Evolutionary conservation across 164 flowering plant species (phyloP).

Genomic region (Berberis vulgaris): DNA sequence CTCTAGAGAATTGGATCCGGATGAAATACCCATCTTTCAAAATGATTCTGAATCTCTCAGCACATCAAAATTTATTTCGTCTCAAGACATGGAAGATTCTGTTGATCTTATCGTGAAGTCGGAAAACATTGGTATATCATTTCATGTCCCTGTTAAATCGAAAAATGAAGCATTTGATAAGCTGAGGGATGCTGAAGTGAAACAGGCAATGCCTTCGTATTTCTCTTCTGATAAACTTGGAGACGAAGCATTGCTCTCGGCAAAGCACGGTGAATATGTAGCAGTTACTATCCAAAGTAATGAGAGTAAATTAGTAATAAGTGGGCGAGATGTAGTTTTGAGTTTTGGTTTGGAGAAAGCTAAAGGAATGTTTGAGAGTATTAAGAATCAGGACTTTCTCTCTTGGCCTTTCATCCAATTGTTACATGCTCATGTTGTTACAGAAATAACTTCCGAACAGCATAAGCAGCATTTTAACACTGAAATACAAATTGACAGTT

Average conservation of each 20-base stretch:
- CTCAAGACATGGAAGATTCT: constrained; percentile 6
- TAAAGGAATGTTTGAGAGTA: constrained; percentile 29
- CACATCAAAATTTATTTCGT: background rate
- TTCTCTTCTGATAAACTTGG: constrained; percentile 12
- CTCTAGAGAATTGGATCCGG: background rate
- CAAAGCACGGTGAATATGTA: constrained; percentile 26
- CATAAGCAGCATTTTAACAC: constrained; percentile 17
- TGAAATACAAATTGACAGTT: constrained; percentile 32
- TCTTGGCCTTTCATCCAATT: constrained; percentile 65
- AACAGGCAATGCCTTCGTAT: constrained; percentile 8
- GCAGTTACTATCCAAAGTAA: constrained; percentile 32
- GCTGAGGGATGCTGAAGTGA: constrained; percentile 11
- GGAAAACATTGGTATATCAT: constrained; percentile 35
- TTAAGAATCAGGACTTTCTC: constrained; percentile 20
- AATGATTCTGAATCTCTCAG: too few species aligned
- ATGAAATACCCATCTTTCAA: too few species aligned
- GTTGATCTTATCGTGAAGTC: constrained; percentile 28
- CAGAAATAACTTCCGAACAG: constrained; percentile 23
- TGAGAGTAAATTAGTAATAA: constrained; percentile 29
- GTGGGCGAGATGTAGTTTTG: constrained; percentile 23
- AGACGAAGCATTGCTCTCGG: constrained; percentile 9
- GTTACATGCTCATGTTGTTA: constrained; percentile 28
- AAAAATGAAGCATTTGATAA: constrained; percentile 12
- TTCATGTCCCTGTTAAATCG: constrained; percentile 49
- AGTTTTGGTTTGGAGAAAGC: constrained; percentile 32